Conservation (phyloP, 768 basidiomycete species). For the Amanita thiersii region DNA sequence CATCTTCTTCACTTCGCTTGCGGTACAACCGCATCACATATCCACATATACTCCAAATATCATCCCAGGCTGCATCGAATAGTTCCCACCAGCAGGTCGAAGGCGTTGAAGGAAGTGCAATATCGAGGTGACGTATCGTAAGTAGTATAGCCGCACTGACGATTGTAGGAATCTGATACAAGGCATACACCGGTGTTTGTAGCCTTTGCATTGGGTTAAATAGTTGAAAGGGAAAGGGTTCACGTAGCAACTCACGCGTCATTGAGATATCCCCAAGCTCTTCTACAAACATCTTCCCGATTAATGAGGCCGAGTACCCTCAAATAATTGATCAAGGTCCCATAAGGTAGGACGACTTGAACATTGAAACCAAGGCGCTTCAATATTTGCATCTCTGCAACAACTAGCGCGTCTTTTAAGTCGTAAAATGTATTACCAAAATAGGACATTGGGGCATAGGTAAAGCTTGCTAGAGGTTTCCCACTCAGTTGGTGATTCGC, state of each 20-base stretch:
- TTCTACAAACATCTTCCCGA: slow-evolving; percentile 59
- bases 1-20: slow-evolving; percentile 38
- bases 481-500: slow-evolving; percentile 41
- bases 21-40: slow-evolving; percentile 78
- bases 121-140: slow-evolving; percentile 58
- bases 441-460: slow-evolving; percentile 83
- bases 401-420: slow-evolving; percentile 87
- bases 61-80: slow-evolving; percentile 89
- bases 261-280: slow-evolving; percentile 93
- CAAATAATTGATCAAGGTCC: slow-evolving; percentile 91
- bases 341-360: slow-evolving; percentile 88
- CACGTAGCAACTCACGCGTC: slow-evolving; percentile 67
- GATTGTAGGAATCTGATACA: slow-evolving; percentile 85
- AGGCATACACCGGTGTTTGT: slow-evolving; percentile 87
- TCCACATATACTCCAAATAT: slow-evolving; percentile 82
- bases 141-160: slow-evolving; percentile 88
- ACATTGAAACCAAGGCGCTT: slow-evolving; percentile 96
- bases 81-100: slow-evolving; percentile 88
- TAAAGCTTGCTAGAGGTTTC: slow-evolving; percentile 34
- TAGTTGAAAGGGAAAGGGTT: neutral
- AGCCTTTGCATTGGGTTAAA: slow-evolving; percentile 41
- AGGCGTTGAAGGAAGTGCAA: slow-evolving; percentile 65
- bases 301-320: slow-evolving; percentile 80
- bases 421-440: slow-evolving; percentile 89
- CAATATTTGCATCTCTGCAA: slow-evolving; percentile 95